Base-by-base conservation (phyloP, 192 early-diverging fungal genomes). In the Coemansia reversa region DNA sequence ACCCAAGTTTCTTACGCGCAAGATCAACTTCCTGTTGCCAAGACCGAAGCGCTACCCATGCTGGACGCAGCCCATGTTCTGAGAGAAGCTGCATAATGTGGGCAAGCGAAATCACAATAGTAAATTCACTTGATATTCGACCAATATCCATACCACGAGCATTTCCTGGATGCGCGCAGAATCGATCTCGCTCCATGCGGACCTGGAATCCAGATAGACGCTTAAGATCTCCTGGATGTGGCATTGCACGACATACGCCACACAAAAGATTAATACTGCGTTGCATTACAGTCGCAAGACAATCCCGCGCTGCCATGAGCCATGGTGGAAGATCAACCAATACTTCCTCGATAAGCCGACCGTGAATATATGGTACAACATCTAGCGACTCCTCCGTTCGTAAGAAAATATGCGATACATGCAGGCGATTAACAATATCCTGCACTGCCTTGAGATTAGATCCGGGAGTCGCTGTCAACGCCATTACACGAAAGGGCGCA, bases 371-470 rank as follows among this genome's bases (percentile, higher is more conserved):
- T 4, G 84, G 84, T 39, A 79, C 83, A 5, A 97, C 84, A 63
- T 97, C 95, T 48, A 89, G 70, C 1, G 89, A 92, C 55, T 94
- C 94, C 66, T 97, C 95, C 1, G 93, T 94, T 20, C 95, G 81
- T 39, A 94, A 78, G 72, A 94, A 91, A 22, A 95, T 89, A 30
- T 87, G 84, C 22, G 86, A 75, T 35, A 96, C 93, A 30, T 87
- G 85, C 25, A 95, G 75, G 48, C 93, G 91, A 12, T 83, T 65
- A 3, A 97, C 70, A 14, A 97, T 88, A 9, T 83, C 72, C 55
- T 91, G 88, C 2, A 96, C 92, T 0, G 86, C 83, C 14, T 87
- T 69, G 14, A 87, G 74, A 7, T 88, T 85, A 2, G 84, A 83
- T 7, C 95, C 93, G 0, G 94, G 93, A 0, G 94, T 97, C 0